phyloP scores from a whole-genome alignment of 1,284 basidiomycete genomes.

The Microbotryum scabiosae region DNA sequence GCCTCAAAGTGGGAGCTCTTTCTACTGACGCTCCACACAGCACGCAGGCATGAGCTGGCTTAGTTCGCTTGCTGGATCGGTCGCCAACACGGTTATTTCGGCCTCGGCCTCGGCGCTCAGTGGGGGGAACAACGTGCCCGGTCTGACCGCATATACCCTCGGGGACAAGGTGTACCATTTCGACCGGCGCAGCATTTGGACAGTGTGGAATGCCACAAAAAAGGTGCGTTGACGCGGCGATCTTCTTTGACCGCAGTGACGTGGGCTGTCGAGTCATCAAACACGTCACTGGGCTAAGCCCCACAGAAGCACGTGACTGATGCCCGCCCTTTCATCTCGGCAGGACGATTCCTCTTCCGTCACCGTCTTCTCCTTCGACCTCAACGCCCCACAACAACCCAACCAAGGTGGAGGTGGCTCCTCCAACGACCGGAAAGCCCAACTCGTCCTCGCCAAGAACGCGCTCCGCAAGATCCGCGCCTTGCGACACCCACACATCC shows the following conservation, averaged over 20 bases:
- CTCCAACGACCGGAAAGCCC: conserved; percentile 54
- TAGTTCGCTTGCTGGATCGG: background rate
- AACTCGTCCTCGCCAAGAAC: conserved; percentile 76
- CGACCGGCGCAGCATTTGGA: conserved; percentile 66
- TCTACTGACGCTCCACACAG: too few relatives aligned
- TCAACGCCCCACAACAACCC: background rate
- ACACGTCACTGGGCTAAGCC: background rate
- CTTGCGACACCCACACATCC: conserved; percentile 86
- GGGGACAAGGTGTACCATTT: conserved; percentile 63
- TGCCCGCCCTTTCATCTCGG: background rate
- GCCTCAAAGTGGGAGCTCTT: too few relatives aligned
- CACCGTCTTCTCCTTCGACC: conserved; percentile 71
- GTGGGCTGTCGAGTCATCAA: background rate
- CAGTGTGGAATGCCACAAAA: conserved; percentile 77
- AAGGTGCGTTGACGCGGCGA: too few relatives aligned
- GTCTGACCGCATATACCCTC: conserved; percentile 54
- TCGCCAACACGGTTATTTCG: conserved; percentile 19
- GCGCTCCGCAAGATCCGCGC: conserved; percentile 82
- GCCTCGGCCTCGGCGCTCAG: conserved; percentile 19
- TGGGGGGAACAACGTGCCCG: conserved; percentile 22
- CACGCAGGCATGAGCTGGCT: background rate
- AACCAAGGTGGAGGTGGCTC: conserved; percentile 7
- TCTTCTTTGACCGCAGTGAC: too few relatives aligned
- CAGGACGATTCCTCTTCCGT: conserved; percentile 79
- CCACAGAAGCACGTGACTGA: background rate